These are phyloP conservation scores for Sclerotiophoma versabilis DNA, from an alignment of 2,329 filamentous ascomycete genomes.

Conservation along the genomic window DNA sequence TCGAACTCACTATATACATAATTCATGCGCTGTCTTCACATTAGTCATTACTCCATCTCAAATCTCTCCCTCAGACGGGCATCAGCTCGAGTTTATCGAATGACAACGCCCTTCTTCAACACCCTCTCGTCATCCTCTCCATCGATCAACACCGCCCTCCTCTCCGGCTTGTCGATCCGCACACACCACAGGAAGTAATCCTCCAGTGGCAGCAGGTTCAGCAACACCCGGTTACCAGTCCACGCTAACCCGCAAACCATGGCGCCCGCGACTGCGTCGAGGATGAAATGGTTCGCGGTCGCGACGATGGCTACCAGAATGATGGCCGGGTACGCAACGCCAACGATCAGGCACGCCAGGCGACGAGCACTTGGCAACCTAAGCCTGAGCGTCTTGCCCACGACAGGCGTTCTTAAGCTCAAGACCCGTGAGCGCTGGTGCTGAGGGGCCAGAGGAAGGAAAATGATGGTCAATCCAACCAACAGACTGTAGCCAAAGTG, in stretches of 20 bases:
- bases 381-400: slow-evolving; percentile 40
- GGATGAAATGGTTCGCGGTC: slow-evolving; percentile 75
- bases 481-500: slow-evolving; percentile 79
- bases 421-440: slow-evolving; percentile 54
- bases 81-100: no score
- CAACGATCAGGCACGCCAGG: slow-evolving; percentile 57
- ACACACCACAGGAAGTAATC: slow-evolving; percentile 71
- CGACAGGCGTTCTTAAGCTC: slow-evolving; percentile 39
- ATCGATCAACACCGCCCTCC: slow-evolving; percentile 25
- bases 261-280: slow-evolving; percentile 74
- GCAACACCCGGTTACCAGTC: slow-evolving; percentile 60
- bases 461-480: slow-evolving; percentile 73
- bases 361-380: slow-evolving; percentile 60
- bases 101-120: slow-evolving; percentile 26
- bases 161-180: slow-evolving; percentile 69
- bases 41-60: slow-evolving; percentile 1
- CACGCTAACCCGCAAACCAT: slow-evolving; percentile 70
- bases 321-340: slow-evolving; percentile 68
- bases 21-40: no score
- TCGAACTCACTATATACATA: background rate
- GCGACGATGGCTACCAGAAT: slow-evolving; percentile 74
- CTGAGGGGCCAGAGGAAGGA: slow-evolving; percentile 66
- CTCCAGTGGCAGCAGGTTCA: slow-evolving; percentile 71
- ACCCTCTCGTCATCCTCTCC: slow-evolving; percentile 34
- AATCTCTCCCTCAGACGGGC: no score